A percentile compares a stretch with the other conserved stretches of the same genome.
These are phyloP conservation scores for Kodamaea ohmeri DNA, from an alignment of 1,139 yeast species.

Conservation along the genomic window DNA sequence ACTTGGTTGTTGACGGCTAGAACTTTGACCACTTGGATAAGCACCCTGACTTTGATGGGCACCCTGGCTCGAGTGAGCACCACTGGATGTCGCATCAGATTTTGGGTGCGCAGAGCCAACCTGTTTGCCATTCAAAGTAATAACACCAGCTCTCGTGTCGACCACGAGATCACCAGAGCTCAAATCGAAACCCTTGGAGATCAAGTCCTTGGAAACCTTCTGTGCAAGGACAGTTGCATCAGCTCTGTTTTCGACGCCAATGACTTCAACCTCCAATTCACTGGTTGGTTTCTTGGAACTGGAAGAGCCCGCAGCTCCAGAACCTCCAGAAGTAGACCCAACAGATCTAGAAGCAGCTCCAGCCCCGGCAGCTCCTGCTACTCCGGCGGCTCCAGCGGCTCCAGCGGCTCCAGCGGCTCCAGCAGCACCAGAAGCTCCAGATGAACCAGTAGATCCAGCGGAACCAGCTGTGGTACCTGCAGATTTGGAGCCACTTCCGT, in stretches of 20 bases:
- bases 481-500: neutral
- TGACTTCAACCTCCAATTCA: conserved; percentile 35
- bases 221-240: conserved; percentile 37
- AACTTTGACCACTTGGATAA: neutral
- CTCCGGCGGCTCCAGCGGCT: neutral
- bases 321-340: neutral
- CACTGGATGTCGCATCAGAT: too few relatives aligned
- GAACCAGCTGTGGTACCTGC: neutral
- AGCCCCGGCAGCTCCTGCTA: neutral
- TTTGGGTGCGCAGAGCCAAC: neutral
- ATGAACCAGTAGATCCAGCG: neutral
- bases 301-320: neutral
- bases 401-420: neutral
- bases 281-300: neutral
- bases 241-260: conserved; percentile 35
- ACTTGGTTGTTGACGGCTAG: too few relatives aligned
- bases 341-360: neutral
- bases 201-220: conserved; percentile 34
- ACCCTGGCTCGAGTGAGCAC: too few relatives aligned
- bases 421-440: too few relatives aligned
- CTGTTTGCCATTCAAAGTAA: conserved; percentile 5
- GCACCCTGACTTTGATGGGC: neutral
- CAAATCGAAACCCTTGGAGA: conserved; percentile 36
- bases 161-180: conserved; percentile 36
- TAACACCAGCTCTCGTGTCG: conserved; percentile 28